Evolutionary conservation across 345 rosid species (phyloP).

Genomic region (Brassica juncea): DNA sequence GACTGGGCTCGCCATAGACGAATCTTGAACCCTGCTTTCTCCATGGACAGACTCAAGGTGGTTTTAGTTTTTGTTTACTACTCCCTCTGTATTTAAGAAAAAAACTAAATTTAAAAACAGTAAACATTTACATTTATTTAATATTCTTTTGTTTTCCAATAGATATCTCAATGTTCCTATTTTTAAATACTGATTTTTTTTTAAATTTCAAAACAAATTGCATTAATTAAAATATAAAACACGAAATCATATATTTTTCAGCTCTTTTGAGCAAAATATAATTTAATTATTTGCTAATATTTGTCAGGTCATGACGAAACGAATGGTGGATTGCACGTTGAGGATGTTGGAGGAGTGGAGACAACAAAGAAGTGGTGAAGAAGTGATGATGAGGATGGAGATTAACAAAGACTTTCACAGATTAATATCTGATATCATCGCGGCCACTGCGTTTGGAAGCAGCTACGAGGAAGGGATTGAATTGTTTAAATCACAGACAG

Average conservation of each 20-base stretch:
- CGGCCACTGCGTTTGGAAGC: slow-evolving; percentile 13
- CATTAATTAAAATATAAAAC: too few relatives aligned
- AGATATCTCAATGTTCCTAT: too few relatives aligned
- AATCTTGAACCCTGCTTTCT: slow-evolving; percentile 10
- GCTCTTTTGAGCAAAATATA: neutral
- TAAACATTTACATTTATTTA: too few relatives aligned
- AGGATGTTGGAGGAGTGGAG: slow-evolving; percentile 14
- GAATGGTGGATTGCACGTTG: slow-evolving; percentile 1
- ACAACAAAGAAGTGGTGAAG: neutral
- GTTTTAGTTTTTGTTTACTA: neutral
- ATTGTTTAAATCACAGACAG: slow-evolving; percentile 4
- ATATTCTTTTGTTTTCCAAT: too few relatives aligned
- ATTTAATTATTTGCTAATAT: neutral
- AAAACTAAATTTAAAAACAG: too few relatives aligned
- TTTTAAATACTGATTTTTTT: too few relatives aligned
- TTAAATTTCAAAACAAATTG: too few relatives aligned
- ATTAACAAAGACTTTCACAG: neutral
- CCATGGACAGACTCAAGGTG: slow-evolving; percentile 15
- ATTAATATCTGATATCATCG: neutral
- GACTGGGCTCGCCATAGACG: slow-evolving; percentile 16
- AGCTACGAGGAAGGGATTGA: slow-evolving; percentile 9
- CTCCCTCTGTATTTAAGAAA: too few relatives aligned
- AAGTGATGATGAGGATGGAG: neutral
- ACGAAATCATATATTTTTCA: neutral
- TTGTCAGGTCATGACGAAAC: neutral